Base-by-base conservation (phyloP, 2,329 filamentous ascomycete species). In the Colletotrichum horii region DNA sequence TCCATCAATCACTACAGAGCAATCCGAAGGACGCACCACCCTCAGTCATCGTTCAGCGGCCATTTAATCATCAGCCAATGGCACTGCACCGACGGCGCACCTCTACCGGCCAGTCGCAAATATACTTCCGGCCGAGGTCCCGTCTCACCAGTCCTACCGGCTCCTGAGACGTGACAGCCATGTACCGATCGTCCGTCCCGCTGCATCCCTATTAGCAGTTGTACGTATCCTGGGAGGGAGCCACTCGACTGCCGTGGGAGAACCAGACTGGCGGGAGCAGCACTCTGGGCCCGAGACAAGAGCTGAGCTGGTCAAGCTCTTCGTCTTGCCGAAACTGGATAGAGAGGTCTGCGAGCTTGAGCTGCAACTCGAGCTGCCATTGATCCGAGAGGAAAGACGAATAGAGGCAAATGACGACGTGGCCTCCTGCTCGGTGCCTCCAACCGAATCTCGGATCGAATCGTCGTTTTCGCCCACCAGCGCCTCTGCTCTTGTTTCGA, bases 121-220 rank as follows among this genome's bases (percentile, higher is more conserved):
- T 56, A 64, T 34, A 62, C 65, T 64, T 69, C 65, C 56, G 14
- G 56, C 56, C 65, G 65, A 69, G 52, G 62, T 68, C 64, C 70
- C 66, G 30, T 24, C 55, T 48, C 64, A 28, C 60, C 34, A 73
- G 55, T n/a, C 60, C 52, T 36, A 48, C 55, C 30, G 60, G 32
- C 36, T 74, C 56, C 60, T 60, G 71, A 71, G 52, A 52, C 60
- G 28, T 64, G 70, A 73, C 70, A 73, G 30, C n/a, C 62, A 14
- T 64, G 56, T 52, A 62, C 70, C 65, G 55, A 30, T 56, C 56
- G 36, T 15, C 26, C 70, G 8, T 60, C 36, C 62, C 55, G 34
- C 67, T 60, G 22, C 52, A 52, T 67, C 34, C 32, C 52, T 26
- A 38, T 67, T 71, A 34, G 52, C 12, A 32, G n/a, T 14, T 38